Evolutionary conservation across 371 early-diverging fungal genomes (phyloP).

Genomic region (Mycotypha africana): DNA sequence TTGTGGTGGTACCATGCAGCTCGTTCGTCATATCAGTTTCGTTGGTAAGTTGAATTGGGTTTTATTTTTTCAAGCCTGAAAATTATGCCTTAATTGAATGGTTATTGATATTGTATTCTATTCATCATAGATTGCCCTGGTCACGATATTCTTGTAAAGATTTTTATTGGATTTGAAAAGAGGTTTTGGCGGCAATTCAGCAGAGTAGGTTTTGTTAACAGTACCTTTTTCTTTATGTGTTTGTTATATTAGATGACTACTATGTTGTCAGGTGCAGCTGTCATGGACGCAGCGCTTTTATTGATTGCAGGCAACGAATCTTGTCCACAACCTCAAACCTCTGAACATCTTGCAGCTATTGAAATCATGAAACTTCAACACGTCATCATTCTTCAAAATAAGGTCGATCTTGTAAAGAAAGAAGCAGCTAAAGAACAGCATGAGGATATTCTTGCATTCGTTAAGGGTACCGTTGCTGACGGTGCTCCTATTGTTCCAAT

Average conservation of each 20-base stretch:
- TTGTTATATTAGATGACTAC: constrained; percentile 86
- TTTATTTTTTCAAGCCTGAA: not conserved
- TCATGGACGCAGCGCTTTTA: constrained; percentile 99
- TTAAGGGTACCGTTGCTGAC: constrained; percentile 95
- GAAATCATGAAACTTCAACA: constrained; percentile 99
- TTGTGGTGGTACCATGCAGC: constrained; percentile 85
- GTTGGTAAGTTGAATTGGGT: constrained; percentile 47
- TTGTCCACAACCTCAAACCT: constrained; percentile 99
- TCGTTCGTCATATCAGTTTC: constrained; percentile 98
- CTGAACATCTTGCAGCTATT: constrained; percentile 99
- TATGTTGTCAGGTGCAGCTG: constrained; percentile 99
- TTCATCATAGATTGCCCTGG: constrained; percentile 99
- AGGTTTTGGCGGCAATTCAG: not conserved
- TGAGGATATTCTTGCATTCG: constrained; percentile 92
- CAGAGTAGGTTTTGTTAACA: not conserved
- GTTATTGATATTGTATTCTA: no score
- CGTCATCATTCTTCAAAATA: constrained; percentile 99
- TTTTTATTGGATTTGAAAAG: no score
- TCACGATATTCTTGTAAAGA: constrained; percentile 95
- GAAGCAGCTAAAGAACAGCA: constrained; percentile 94
- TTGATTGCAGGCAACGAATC: constrained; percentile 99
- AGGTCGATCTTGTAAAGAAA: constrained; percentile 98
- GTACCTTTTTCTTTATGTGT: no score
- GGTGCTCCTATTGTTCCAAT: constrained; percentile 99
- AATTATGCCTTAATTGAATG: no score